Percentiles rank a stretch among this genome's conserved stretches.
Evolutionary conservation across 306 rosid genomes (phyloP).

Genomic region (Inga laurina): DNA sequence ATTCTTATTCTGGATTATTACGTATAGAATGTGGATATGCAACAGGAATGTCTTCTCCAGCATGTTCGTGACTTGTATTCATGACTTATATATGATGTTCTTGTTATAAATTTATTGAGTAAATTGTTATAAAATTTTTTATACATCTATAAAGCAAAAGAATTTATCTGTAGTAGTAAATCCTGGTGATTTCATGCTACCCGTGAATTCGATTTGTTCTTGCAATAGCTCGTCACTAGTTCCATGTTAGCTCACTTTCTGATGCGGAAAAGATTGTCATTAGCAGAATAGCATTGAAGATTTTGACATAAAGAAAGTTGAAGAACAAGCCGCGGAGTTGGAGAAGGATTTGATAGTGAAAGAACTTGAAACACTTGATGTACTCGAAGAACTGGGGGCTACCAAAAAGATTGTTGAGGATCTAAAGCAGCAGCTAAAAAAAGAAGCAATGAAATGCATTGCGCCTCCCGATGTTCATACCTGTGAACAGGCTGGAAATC

Average conservation of each 20-base stretch:
- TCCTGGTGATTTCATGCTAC: background rate
- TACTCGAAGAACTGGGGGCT: constrained; percentile 87
- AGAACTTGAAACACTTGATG: constrained; percentile 94
- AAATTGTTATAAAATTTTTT: too few relatives aligned
- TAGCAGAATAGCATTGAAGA: constrained; percentile 63
- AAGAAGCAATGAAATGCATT: constrained; percentile 66
- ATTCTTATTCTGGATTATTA: constrained; percentile 13
- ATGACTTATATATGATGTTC: background rate
- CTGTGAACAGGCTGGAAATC: constrained; percentile 40
- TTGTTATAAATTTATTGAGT: too few relatives aligned
- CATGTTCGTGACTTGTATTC: background rate
- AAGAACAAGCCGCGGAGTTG: constrained; percentile 65
- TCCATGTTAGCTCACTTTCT: constrained; percentile 26
- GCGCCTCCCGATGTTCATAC: constrained; percentile 37
- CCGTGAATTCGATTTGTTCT: background rate
- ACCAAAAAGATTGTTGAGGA: constrained; percentile 85
- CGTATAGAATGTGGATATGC: background rate
- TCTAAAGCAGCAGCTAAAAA: constrained; percentile 75
- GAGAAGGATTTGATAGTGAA: constrained; percentile 96
- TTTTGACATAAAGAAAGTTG: constrained; percentile 64
- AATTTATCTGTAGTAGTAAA: background rate
- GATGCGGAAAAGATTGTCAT: constrained; percentile 37
- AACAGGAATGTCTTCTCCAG: background rate
- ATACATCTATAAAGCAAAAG: background rate
- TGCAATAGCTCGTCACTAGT: background rate